phyloP scores from a whole-genome alignment of 192 early-diverging fungal genomes.

The Chytriomyces sp. region DNA sequence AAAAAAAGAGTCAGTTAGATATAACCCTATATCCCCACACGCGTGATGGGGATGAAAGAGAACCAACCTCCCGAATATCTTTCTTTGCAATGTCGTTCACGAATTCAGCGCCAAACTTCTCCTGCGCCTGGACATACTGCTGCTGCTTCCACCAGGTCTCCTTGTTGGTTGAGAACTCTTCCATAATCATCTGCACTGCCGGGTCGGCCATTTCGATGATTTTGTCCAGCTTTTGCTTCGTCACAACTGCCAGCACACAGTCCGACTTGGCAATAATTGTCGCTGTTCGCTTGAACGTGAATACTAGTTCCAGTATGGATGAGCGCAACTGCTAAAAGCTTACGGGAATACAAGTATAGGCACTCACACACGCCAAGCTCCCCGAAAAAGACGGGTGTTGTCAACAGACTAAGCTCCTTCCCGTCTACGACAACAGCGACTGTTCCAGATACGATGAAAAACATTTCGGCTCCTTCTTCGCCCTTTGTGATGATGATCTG shows the following conservation, averaged over 20 bases:
- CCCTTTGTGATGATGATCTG: constrained; percentile 48
- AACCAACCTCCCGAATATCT: constrained; percentile 46
- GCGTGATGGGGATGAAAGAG: neutral
- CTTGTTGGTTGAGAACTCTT: constrained; percentile 35
- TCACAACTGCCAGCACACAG: constrained; percentile 42
- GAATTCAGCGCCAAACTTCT: constrained; percentile 57
- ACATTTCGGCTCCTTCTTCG: constrained; percentile 49
- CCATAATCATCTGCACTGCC: constrained; percentile 25
- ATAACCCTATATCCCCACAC: neutral
- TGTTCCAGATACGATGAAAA: constrained; percentile 41
- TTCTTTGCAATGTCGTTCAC: constrained; percentile 48
- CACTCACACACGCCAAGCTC: constrained; percentile 47
- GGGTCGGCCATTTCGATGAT: constrained; percentile 24
- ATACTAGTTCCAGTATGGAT: constrained; percentile 1
- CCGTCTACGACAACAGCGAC: constrained; percentile 35
- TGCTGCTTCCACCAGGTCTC: constrained; percentile 40
- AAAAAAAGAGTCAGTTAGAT: neutral
- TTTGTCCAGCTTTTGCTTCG: constrained; percentile 47
- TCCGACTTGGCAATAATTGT: constrained; percentile 46
- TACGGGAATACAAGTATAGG: constrained; percentile 28
- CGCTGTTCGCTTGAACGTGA: constrained; percentile 39
- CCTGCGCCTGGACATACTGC: constrained; percentile 18
- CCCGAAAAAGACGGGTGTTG: constrained; percentile 42
- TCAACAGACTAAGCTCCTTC: constrained; percentile 19
- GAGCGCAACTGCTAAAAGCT: constrained; percentile 26